Base-by-base conservation (phyloP, 805 yeast species). In the Candida takata region DNA sequence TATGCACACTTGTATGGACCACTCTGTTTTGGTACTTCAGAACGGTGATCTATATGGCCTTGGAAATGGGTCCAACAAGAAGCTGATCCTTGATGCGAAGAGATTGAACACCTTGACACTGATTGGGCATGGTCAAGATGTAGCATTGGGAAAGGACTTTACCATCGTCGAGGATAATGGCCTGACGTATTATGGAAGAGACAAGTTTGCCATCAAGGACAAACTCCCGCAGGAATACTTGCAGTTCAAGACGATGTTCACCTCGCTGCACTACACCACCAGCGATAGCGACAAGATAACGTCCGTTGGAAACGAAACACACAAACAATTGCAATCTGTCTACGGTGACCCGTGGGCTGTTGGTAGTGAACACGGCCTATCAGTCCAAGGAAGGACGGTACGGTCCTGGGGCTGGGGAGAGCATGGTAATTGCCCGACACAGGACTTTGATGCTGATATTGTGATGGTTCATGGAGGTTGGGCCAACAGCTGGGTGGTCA, bases 341-440 rank as follows among this genome's bases (percentile, higher is more conserved):
- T 11, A 15, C 12, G 23, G 23, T 10, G 7, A 7, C 23, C 8
- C 14, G 9, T 62, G 65, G 35, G 63, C 66, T 1, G 68, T 74
- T 6, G 98, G 98, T 1, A 84, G 95, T 55, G 97, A 90, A 52
- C 98, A 90, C 57, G 94, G 92, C 0, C 48, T 87, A 13, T 47
- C 73, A 6, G 34, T 47, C 3, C 31, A 28, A 3, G 40, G 29
- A 11, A 34, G 30, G 14, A 33, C 38, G 8, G 79, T 87, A 0
- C 62, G 52, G 36, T 70, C 88, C 3, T 92, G 97, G 97, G 98
- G 98, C 1, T 90, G 98, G 98, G 97, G 96, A 11, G 97, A 92
- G 52, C 98, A 90, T 57, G 98, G 98, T 0, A 90, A 90, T 54
- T 90, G 97, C 60, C 95, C 95, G 0, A 33, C 45, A 4, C 31